Evolutionary conservation across 2,329 filamentous ascomycete genomes (phyloP).

Genomic region (Stemphylium vesicarium): DNA sequence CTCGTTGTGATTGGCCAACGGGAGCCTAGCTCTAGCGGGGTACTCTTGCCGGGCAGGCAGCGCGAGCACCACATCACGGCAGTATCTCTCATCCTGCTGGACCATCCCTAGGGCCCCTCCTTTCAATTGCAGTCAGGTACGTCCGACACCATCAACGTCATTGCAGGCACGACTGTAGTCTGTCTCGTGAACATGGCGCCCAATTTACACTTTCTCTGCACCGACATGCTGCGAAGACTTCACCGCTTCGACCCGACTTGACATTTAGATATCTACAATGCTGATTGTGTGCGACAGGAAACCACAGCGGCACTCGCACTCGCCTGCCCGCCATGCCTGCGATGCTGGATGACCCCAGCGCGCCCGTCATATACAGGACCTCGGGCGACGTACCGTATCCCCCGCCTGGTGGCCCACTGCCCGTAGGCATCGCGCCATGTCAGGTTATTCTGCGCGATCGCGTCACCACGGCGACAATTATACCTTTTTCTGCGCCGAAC

Average conservation of each 20-base stretch:
- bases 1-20: background rate
- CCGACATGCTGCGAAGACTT: background rate
- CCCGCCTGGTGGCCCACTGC: slow-evolving; percentile 67
- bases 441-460: slow-evolving; percentile 84
- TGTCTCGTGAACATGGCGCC: slow-evolving; percentile 1
- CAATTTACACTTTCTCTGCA: background rate
- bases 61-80: slow-evolving; percentile 29
- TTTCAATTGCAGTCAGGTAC: slow-evolving; percentile 16
- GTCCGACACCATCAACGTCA: slow-evolving; percentile 15
- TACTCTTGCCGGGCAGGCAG: slow-evolving; percentile 3
- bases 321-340: slow-evolving; percentile 67
- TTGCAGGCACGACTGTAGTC: background rate
- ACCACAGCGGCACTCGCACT: background rate
- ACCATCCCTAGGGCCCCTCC: slow-evolving; percentile 11
- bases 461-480: slow-evolving; percentile 80
- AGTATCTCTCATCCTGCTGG: slow-evolving; percentile 33
- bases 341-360: slow-evolving; percentile 77
- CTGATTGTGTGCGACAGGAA: slow-evolving; percentile 13
- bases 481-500: slow-evolving; percentile 78
- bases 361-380: slow-evolving; percentile 72
- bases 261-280: background rate
- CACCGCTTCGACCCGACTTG: background rate
- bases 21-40: slow-evolving; percentile 2
- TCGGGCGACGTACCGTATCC: slow-evolving; percentile 72
- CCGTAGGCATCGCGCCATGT: slow-evolving; percentile 71